These are phyloP conservation scores for Hypoxylon rubiginosum DNA, from an alignment of 2,329 filamentous ascomycete species.

Conservation along the genomic window DNA sequence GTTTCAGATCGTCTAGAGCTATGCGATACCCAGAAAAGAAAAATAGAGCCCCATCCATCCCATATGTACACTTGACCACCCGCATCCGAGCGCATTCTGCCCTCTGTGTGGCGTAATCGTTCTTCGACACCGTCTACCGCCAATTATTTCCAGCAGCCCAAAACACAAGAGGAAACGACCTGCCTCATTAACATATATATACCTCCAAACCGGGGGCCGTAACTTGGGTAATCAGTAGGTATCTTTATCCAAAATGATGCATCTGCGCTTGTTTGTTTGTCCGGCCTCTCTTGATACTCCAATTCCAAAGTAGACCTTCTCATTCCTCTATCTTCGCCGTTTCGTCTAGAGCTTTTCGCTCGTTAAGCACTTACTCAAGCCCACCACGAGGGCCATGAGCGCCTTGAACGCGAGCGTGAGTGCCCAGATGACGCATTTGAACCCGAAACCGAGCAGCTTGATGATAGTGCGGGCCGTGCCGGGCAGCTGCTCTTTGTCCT, in stretches of 20 bases:
- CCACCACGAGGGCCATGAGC: conserved; percentile 63
- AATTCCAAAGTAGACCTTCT: conserved; percentile 10
- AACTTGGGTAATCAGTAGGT: conserved; percentile 18
- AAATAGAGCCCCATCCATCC: conserved; percentile 30
- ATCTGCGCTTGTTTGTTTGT: conserved; percentile 3
- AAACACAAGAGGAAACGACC: conserved; percentile 31
- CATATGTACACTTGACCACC: conserved; percentile 28
- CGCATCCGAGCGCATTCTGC: conserved; percentile 9
- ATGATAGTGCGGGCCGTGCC: conserved; percentile 63
- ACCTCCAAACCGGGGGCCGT: conserved; percentile 12
- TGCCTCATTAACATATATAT: conserved; percentile 40
- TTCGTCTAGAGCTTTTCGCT: conserved; percentile 55
- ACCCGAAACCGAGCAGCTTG: conserved; percentile 65
- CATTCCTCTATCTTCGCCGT: not conserved
- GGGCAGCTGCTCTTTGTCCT: conserved; percentile 63
- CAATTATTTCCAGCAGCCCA: conserved; percentile 38
- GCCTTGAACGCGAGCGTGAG: conserved; percentile 69
- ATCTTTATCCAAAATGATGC: conserved; percentile 18
- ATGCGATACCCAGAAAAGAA: conserved; percentile 42
- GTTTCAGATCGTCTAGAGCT: conserved; percentile 39
- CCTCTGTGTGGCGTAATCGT: conserved; percentile 14
- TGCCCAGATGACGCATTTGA: conserved; percentile 71
- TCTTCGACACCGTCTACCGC: conserved; percentile 14
- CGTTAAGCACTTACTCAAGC: conserved; percentile 65
- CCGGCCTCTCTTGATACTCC: conserved; percentile 16